Percentiles rank a stretch among this genome's conserved stretches.
Evolutionary conservation across 805 yeast species (phyloP).

Genomic region (Alloascoidea africana): DNA sequence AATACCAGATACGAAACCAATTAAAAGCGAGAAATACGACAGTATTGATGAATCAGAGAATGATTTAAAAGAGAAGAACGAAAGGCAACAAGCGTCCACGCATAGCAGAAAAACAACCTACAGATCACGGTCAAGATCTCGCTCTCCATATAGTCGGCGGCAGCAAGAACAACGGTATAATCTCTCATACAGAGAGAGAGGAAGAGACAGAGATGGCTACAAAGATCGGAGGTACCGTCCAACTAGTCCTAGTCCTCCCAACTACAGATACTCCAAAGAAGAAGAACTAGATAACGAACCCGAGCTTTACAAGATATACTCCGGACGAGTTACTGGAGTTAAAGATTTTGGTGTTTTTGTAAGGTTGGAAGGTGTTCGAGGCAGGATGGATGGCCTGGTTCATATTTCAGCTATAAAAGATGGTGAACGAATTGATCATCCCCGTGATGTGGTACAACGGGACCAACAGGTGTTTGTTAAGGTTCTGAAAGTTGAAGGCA

Average conservation of each 20-base stretch:
- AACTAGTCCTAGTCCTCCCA: conserved; percentile 6
- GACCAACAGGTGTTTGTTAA: conserved; percentile 55
- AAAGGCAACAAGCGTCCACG: neutral
- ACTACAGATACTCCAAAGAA: neutral
- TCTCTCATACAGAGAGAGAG: conserved; percentile 10
- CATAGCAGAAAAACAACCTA: neutral
- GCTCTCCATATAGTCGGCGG: neutral
- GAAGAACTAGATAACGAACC: conserved; percentile 18
- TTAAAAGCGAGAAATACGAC: neutral
- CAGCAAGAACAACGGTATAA: neutral
- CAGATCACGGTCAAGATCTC: neutral
- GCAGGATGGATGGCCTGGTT: conserved; percentile 42
- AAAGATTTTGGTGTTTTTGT: conserved; percentile 73
- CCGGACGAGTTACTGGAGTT: conserved; percentile 45
- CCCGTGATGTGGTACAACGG: conserved; percentile 38
- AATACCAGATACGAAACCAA: conserved; percentile 9
- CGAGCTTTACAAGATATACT: conserved; percentile 31
- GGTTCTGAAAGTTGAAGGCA: conserved; percentile 29
- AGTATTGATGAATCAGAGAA: neutral
- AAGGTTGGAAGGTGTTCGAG: conserved; percentile 25
- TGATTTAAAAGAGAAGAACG: neutral
- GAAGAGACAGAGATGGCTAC: conserved; percentile 3
- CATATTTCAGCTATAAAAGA: conserved; percentile 57
- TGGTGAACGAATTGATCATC: conserved; percentile 32
- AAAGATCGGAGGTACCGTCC: conserved; percentile 12